Conservation (phyloP, 306 rosid genomes). For the Ammopiptanthus mongolicus region DNA sequence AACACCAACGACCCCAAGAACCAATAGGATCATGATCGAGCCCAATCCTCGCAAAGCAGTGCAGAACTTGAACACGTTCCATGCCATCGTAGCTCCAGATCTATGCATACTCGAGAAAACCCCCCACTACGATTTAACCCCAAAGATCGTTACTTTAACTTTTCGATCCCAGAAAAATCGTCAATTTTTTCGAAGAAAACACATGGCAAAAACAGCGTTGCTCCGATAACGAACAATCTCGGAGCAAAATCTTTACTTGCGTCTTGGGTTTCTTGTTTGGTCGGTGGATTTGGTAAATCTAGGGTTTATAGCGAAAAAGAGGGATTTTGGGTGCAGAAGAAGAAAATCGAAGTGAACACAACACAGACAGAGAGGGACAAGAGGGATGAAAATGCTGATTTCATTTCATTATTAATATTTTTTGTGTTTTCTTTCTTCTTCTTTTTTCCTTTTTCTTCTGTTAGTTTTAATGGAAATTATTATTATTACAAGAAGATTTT, state of each 20-base stretch:
- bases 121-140: slow-evolving; percentile 12
- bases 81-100: slow-evolving; percentile 98
- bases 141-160: slow-evolving; percentile 17
- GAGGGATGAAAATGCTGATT: not conserved
- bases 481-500: not conserved
- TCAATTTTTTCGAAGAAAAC: slow-evolving; percentile 1
- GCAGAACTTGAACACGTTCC: slow-evolving; percentile 99
- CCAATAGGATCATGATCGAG: slow-evolving; percentile 93
- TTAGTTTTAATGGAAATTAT: not conserved
- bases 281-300: slow-evolving; percentile 20
- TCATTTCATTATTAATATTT: not conserved
- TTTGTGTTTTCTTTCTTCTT: not conserved
- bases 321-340: slow-evolving; percentile 11
- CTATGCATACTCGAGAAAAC: slow-evolving; percentile 68
- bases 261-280: not conserved
- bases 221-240: slow-evolving; percentile 12
- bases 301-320: slow-evolving; percentile 23
- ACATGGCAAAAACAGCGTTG: not conserved
- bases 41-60: slow-evolving; percentile 95
- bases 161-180: not conserved
- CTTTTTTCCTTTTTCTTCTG: not conserved
- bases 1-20: slow-evolving; percentile 95
- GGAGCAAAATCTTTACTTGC: not conserved
- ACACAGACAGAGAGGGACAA: not conserved
- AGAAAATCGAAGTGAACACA: slow-evolving; percentile 10